Evolutionary conservation across 352 stramenopile species (phyloP).

Genomic region (Saprolegnia parasitica): DNA sequence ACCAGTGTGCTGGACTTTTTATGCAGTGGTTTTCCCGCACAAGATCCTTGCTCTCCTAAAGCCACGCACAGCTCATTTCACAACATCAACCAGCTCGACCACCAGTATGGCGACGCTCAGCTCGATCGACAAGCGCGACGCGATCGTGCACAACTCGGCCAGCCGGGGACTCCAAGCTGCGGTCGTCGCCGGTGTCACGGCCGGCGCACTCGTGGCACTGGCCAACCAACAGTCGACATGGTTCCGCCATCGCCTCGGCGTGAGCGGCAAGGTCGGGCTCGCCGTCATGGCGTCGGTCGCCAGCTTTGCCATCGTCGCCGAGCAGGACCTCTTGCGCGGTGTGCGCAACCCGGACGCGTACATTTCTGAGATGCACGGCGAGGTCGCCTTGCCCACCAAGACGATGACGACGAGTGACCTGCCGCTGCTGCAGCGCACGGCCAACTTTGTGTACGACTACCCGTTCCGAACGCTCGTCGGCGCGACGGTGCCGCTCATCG

Average conservation of each 20-base stretch:
- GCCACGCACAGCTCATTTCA: too few relatives aligned
- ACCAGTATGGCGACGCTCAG: neutral
- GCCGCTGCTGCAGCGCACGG: conserved; percentile 48
- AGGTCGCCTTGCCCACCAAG: conserved; percentile 37
- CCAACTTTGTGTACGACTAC: conserved; percentile 78
- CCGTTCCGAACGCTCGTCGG: conserved; percentile 50
- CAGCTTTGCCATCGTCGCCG: conserved; percentile 56
- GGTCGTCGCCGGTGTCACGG: conserved; percentile 33
- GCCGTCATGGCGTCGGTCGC: conserved; percentile 53
- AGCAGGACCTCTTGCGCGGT: conserved; percentile 52
- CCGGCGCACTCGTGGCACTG: conserved; percentile 33
- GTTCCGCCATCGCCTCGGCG: conserved; percentile 59
- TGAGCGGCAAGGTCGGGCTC: conserved; percentile 66
- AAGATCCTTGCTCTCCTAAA: too few relatives aligned
- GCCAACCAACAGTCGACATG: conserved; percentile 56
- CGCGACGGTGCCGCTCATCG: conserved; percentile 55
- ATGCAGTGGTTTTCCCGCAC: too few relatives aligned
- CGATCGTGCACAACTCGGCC: conserved; percentile 66
- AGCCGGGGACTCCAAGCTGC: conserved; percentile 47
- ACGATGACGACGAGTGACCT: conserved; percentile 29
- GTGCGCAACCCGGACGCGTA: conserved; percentile 66
- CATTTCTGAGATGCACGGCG: conserved; percentile 46
- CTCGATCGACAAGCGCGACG: conserved; percentile 36
- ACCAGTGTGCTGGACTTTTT: too few relatives aligned
- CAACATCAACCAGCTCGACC: neutral